phyloP scores from a whole-genome alignment of 768 basidiomycete genomes.

The Boletus tomentosulus region DNA sequence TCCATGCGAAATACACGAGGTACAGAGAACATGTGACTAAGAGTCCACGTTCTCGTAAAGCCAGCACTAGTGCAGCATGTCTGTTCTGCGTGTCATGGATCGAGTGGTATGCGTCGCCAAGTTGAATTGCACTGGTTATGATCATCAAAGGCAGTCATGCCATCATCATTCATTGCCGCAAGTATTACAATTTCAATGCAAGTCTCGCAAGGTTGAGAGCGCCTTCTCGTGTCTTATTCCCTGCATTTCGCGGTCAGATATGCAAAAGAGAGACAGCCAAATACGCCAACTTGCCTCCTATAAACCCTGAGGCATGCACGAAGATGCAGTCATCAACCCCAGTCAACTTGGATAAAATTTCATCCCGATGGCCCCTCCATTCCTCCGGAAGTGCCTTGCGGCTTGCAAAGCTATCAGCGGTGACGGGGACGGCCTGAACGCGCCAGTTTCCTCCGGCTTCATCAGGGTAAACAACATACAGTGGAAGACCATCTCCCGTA shows the following conservation, averaged over 20 bases:
- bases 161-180: conserved; percentile 15
- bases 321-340: conserved; percentile 86
- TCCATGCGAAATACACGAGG: conserved; percentile 34
- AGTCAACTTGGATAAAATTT: conserved; percentile 63
- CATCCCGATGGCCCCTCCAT: conserved; percentile 92
- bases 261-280: background rate
- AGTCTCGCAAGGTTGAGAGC: conserved; percentile 73
- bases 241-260: conserved; percentile 36
- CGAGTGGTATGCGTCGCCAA: conserved; percentile 8
- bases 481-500: conserved; percentile 48
- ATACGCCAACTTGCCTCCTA: conserved; percentile 62
- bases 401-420: conserved; percentile 82
- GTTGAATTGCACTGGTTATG: conserved; percentile 6
- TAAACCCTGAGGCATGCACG: conserved; percentile 94
- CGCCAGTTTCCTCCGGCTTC: conserved; percentile 77
- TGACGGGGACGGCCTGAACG: conserved; percentile 84
- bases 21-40: conserved; percentile 4
- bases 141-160: conserved; percentile 12
- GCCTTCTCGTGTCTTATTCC: conserved; percentile 87
- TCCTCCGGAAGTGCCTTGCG: conserved; percentile 88
- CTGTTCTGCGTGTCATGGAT: conserved; percentile 10
- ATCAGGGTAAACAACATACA: conserved; percentile 90
- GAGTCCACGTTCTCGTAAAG: conserved; percentile 9
- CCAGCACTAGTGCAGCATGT: conserved; percentile 14
- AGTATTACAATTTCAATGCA: conserved; percentile 45